Conservation (phyloP, 2,329 filamentous ascomycete genomes). For the Arthroderma sp. region DNA sequence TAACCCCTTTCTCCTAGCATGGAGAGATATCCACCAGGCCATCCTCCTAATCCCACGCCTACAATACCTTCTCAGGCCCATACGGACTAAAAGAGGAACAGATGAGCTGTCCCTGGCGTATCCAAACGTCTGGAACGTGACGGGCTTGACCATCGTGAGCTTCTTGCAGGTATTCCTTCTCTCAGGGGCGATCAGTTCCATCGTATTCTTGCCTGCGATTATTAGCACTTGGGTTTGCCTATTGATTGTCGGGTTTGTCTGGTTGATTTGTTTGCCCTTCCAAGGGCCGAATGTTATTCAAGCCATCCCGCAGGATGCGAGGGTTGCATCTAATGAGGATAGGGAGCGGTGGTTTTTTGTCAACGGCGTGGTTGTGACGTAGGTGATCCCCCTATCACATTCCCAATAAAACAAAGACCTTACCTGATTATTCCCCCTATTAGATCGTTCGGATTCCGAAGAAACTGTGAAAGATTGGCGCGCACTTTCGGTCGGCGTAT, state of each 20-base stretch:
- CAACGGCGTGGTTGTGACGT: slow-evolving; percentile 12
- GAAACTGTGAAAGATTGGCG: slow-evolving; percentile 57
- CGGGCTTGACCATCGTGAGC: slow-evolving; percentile 4
- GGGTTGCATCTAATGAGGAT: neutral
- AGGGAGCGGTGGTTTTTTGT: slow-evolving; percentile 12
- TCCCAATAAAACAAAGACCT: neutral
- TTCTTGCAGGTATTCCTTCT: slow-evolving; percentile 5
- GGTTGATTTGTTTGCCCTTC: slow-evolving; percentile 7
- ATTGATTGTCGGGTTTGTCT: slow-evolving; percentile 1
- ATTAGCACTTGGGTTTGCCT: slow-evolving; percentile 4
- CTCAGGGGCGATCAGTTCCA: neutral
- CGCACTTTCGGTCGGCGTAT: slow-evolving; percentile 59
- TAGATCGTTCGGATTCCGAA: slow-evolving; percentile 51
- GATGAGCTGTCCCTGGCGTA: slow-evolving; percentile 8
- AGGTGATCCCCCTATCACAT: neutral
- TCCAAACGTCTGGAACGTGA: slow-evolving; percentile 6
- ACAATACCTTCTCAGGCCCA: slow-evolving; percentile 7
- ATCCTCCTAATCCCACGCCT: slow-evolving; percentile 6
- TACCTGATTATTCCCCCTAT: neutral
- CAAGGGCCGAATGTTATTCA: slow-evolving; percentile 5
- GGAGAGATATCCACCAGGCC: slow-evolving; percentile 7
- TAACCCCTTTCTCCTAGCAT: slow-evolving; percentile 6
- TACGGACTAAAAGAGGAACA: neutral
- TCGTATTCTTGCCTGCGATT: slow-evolving; percentile 7
- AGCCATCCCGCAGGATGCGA: neutral